A percentile compares a stretch with the other conserved stretches of the same genome.
Conservation (phyloP, 192 early-diverging fungal genomes). For the Linnemannia elongata region DNA sequence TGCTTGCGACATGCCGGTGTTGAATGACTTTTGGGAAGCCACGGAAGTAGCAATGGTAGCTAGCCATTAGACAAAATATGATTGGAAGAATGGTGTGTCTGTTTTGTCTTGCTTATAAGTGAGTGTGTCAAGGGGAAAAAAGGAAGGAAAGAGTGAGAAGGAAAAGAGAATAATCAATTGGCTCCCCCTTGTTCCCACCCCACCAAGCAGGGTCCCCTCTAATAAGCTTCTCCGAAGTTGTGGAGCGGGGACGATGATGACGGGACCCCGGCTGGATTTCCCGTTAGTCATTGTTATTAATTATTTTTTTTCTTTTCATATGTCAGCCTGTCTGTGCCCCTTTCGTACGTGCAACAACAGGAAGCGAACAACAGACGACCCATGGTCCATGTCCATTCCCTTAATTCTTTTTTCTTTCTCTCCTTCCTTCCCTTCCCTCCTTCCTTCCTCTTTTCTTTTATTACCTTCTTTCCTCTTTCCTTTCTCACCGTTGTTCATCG, state of each 20-base stretch:
- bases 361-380: too few relatives aligned
- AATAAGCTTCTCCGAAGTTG: too few relatives aligned
- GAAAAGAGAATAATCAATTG: background rate
- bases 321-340: background rate
- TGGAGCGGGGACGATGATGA: background rate
- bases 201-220: too few relatives aligned
- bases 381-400: too few relatives aligned
- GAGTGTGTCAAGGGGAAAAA: background rate
- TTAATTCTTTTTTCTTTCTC: background rate
- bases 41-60: too few relatives aligned
- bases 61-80: too few relatives aligned
- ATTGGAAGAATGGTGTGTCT: too few relatives aligned
- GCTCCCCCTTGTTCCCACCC: too few relatives aligned
- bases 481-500: constrained; percentile 1
- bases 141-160: background rate
- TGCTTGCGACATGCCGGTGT: too few relatives aligned
- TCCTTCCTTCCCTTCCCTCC: background rate
- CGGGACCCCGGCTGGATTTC: background rate
- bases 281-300: background rate
- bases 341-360: background rate
- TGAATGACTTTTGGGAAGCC: too few relatives aligned
- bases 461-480: background rate
- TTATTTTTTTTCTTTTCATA: background rate
- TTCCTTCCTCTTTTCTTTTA: background rate
- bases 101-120: too few relatives aligned